Base-by-base conservation (phyloP, 1,139 yeast species). In the Yamadazyma trypodendri region DNA sequence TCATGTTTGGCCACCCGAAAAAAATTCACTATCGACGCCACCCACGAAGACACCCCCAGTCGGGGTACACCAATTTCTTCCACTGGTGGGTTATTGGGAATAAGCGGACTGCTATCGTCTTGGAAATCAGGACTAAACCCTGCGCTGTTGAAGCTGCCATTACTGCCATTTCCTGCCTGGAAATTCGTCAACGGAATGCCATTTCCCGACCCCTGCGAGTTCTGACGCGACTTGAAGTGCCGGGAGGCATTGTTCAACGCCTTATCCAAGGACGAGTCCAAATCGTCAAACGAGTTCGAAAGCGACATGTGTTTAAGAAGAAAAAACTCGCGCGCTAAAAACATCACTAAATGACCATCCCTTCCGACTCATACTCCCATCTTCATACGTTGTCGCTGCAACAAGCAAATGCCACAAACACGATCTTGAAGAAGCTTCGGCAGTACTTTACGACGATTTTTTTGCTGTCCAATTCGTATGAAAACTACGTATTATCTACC, bases 211-310 rank as follows among this genome's bases (percentile, higher is more conserved):
- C 59, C 60, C 33, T 52, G 60, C 7, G 68, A 58, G 23, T 46
- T 53, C 29, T 51, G 52, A 8, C 60, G 50, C 10, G 58, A 48
- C 23, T 40, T 48, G 41, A 58, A 58, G 34, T 63, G 42, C 39
- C 58, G 64, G 40, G 58, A 62, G 2, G 75, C 75, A 32, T 63
- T 58, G 44, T 65, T 56, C 43, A 71, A 56, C 9, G 77, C 77
- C 37, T 62, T 58, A 42, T 71, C 77, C 33, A 71, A 54, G 20
- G 75, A 65, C 32, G 50, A 53, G 38, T 72, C 77, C 38, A 72
- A 56, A 43, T 71, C 77, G 28, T 69, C 76, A 47, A 28, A 28
- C 12, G 30, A 28, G 16, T 28, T 17, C 15, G 28, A 24, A n/a
- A 24, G 14, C 5, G 28, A 24, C 28, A 24, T 24, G 16, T 24